Evolutionary conservation across 192 early-diverging fungal species (phyloP), one percentile per base, ranked within the genome.

Genomic region (Phlyctochytrium arcticum): DNA sequence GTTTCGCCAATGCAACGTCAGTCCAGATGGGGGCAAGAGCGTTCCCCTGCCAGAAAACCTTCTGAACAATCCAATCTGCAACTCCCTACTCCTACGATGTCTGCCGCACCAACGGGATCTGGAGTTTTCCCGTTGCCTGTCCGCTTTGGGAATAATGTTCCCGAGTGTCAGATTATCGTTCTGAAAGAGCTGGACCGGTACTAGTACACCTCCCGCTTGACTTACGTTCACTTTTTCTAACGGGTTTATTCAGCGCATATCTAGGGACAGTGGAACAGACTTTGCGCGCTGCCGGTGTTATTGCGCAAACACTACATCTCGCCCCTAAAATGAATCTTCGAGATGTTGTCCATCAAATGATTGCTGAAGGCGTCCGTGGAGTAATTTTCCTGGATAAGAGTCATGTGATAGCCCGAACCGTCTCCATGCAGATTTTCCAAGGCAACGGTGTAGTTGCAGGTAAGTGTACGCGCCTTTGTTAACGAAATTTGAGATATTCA

Each of bases 361-460:
- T 73, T 54, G 63, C 50, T 4, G 75, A 77, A 51, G 72, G 76
- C n/a, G 71, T 74, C 8, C 54, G 76, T 15, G 74, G 72, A 4
- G 71, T 78, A 4, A 53, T 82, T 21, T 77, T 79, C 53, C 30
- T 82, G 48, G 80, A 82, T 46, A 27, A 67, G 10, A 44, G 60
- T 3, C 65, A 76, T 53, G 80, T 69, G 24, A 37, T 37, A 36
- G 36, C 57, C 5, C 59, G 57, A 23, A 66, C 54, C 3, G 67
- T 76, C 23, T 65, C 71, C 2, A 60, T 82, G 48, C 80, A 79
- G 33, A 69, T 71, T 4, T 74, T 77, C 51, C 69, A 79, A 21
- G 33, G 35, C 49, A 63, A 63, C 10, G 70, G 70, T 12, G 55
- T 50, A 32, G 67, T 78, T 19, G 67, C 72, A 47, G 74, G 74